Base-by-base conservation (phyloP, 225 moss, liverwort and hornwort genomes). In the Marchantia paleacea region DNA sequence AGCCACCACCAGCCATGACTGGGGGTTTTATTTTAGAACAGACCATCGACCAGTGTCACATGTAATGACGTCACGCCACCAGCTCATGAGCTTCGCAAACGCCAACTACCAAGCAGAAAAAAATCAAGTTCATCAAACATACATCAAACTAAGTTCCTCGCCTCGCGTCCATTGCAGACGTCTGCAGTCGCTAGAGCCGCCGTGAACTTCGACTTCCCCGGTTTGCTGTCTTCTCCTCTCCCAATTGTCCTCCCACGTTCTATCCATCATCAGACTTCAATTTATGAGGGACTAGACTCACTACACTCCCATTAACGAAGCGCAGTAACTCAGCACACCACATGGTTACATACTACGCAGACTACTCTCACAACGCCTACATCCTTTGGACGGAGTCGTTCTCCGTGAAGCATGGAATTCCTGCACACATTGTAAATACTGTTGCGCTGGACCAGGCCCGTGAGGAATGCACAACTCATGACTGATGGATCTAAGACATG, bases 81-180 rank as follows among this genome's bases (percentile, higher is more conserved):
- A 64, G 64, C 64, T 64, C 64, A 61, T 19, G 61, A 24, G 64
- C 64, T 26, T 25, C 64, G 64, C 64, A 64, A 24, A 64, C 64
- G 64, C 25, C 64, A 64, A 64, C 4, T 24, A 1, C 24, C 25
- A 26, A 64, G 25, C 64, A 24, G 64, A 64, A 24, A 64, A 8
- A 0, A 22, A 8, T 24, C 24, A 25, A 10, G 64, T 64, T 64
- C 64, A 26, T 26, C 4, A 25, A 24, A 64, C 24, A 0, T 25
- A 64, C 64, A 9, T 64, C 24, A 26, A 26, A 26, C 16, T 4
- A 26, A 24, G 64, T 24, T 64, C 25, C 7, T 64, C 25, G 64
- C 25, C 7, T 64, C 25, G 64, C 64, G 64, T 24, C 64, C 24
- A 64, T 39, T 39, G 39, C 39, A 39, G 39, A 39, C 39, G 39